phyloP scores from a whole-genome alignment of 1,139 yeast genomes.

The Kurtzmaniella quercitrusa region DNA sequence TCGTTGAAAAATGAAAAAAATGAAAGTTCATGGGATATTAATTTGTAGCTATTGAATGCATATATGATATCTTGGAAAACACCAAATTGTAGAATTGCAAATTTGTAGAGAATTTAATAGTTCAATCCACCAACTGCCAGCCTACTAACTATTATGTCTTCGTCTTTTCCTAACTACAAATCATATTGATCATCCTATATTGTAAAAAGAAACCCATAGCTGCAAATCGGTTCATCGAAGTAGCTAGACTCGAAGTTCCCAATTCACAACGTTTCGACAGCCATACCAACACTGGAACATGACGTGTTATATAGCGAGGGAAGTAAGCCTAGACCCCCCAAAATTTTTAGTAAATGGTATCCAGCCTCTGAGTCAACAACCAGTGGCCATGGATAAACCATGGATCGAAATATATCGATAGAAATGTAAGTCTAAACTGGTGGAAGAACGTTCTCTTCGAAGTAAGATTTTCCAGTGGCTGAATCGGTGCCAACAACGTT shows the following conservation, averaged over 20 bases:
- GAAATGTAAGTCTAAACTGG: slow-evolving; percentile 11
- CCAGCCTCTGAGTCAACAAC: not conserved
- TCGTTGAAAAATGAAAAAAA: not conserved
- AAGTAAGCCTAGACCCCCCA: not conserved
- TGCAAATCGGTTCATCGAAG: not conserved
- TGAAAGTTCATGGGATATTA: not conserved
- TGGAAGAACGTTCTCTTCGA: slow-evolving; percentile 50
- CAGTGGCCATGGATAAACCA: not conserved
- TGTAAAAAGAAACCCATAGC: not conserved
- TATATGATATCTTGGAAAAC: not conserved
- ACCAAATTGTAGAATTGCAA: not conserved
- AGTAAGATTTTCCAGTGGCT: slow-evolving; percentile 33
- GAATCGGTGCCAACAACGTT: slow-evolving; percentile 42
- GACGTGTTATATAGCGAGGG: not conserved
- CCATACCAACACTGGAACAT: not conserved
- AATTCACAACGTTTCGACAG: not conserved
- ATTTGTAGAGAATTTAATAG: too few relatives aligned
- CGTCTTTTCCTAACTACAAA: too few relatives aligned
- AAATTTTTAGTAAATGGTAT: not conserved
- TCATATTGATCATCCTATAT: not conserved
- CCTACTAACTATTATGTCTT: too few relatives aligned
- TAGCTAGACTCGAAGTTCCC: not conserved
- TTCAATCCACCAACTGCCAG: too few relatives aligned
- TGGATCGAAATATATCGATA: not conserved
- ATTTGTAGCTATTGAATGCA: slow-evolving; percentile 3